Evolutionary conservation across 257 asterid genomes (phyloP).

Genomic region (Henckelia pumila): DNA sequence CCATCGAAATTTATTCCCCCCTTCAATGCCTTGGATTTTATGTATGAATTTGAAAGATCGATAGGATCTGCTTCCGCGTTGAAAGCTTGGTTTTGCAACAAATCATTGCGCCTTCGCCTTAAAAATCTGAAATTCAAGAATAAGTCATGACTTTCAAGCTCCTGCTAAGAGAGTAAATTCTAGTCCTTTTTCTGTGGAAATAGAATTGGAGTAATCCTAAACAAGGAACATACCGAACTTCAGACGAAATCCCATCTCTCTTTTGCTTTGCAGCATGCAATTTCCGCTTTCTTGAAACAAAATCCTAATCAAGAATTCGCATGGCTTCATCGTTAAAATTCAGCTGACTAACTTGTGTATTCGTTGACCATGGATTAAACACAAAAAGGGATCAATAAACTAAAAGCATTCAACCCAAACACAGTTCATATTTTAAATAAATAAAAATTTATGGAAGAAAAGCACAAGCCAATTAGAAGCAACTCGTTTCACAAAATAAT

Average conservation of each 20-base stretch:
- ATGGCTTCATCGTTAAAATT: neutral
- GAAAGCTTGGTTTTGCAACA: slow-evolving; percentile 25
- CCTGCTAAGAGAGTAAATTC: neutral
- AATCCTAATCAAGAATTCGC: slow-evolving; percentile 30
- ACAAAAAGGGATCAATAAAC: neutral
- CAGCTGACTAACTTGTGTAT: neutral
- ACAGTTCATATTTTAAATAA: neutral
- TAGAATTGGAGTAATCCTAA: neutral
- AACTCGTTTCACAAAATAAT: neutral
- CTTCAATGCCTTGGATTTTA: slow-evolving; percentile 21
- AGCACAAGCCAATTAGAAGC: neutral
- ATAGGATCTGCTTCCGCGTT: slow-evolving; percentile 8
- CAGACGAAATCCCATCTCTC: slow-evolving; percentile 34
- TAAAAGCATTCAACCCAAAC: neutral
- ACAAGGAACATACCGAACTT: slow-evolving; percentile 37
- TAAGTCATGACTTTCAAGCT: neutral
- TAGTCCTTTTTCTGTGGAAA: neutral
- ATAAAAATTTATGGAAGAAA: neutral
- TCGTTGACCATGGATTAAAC: neutral
- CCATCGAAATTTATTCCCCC: slow-evolving; percentile 16
- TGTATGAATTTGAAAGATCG: slow-evolving; percentile 18
- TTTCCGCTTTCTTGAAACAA: slow-evolving; percentile 54
- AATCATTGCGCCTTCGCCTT: slow-evolving; percentile 33
- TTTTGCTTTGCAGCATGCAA: slow-evolving; percentile 44
- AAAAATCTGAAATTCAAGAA: slow-evolving; percentile 42